Evolutionary conservation across 495 filamentous ascomycete species (phyloP), one percentile per base, ranked within the genome.

Genomic region (Aspergillus funiculosus): DNA sequence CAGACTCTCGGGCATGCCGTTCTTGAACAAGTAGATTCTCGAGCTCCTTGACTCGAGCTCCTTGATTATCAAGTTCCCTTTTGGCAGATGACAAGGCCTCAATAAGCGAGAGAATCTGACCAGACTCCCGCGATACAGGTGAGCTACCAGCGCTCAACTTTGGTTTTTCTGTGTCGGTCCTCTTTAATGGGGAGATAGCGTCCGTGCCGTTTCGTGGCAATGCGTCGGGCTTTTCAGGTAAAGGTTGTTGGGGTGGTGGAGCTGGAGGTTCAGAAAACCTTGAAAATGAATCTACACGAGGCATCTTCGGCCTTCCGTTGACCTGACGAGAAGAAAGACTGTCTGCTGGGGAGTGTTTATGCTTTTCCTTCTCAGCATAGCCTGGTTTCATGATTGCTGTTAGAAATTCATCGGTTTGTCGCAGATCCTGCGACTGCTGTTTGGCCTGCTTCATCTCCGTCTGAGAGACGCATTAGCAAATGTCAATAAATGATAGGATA

Each of bases 251-350:
- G 9, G 91, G 91, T 11, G 92, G 89, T 20, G 91, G 92, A 13
- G 88, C 86, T 6, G 88, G 89, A 14, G 89, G 90, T 45, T 94
- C 88, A 2, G 86, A 91, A 50, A 94, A 95, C 32, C 86, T 59
- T 0, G 73, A 75, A 34, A 74, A 64, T 7, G 67, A 66, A 53
- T 74, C 71, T 62, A 62, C 78, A 59, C 64, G 85, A 76, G 59
- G 79, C 67, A 73, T 76, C 77, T 67, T 66, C 8, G 69, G 63
- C 39, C 62, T 52, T 36, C 72, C 73, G 28, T 76, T 72, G 8
- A 69, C 42, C 42, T 71, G 69, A 28, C 64, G 66, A 41, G 60
- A 53, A 24, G 52, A 57, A 29, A 46, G 64, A 36, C 56, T 63
- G 39, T 69, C 74, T 28, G 62, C 53, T 15, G 56, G 54, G 9